Base-by-base conservation (phyloP, 352 stramenopile genomes). In the Phytophthora hybrid region DNA sequence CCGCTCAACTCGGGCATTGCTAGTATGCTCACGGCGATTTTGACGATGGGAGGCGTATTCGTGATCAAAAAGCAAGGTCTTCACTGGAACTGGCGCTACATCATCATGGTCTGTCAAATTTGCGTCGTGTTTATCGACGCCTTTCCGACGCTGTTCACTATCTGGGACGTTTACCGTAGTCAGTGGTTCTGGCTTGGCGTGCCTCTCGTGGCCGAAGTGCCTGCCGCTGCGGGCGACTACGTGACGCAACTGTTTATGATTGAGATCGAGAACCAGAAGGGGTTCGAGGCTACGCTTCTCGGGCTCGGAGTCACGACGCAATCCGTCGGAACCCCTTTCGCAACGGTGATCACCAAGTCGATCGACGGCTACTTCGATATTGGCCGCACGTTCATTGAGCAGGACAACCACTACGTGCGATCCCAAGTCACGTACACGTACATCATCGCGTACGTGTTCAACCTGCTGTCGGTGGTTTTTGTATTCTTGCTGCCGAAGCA, bases 111-210 rank as follows among this genome's bases (percentile, higher is more conserved):
- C 10, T 75, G 64, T 18, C 66, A 86, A 47, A 23, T 88, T 26
- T 52, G 60, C 4, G 78, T 89, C 37, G 77, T 91, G 18, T 37
- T 67, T 16, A 73, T 85, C 56, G 83, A 90, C 46, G 52, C 62
- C 7, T 56, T 80, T 8, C 74, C 80, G 14, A 87, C 74, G 18
- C 70, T 89, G 34, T 49, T 87, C 46, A 90, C 83, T 21, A 84
- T 89, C 61, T 90, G 83, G 83, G 64, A 89, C 57, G 81, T 90
- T 3, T 73, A 82, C 16, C 79, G 82, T 21, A 84, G 73, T 51
- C 83, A 89, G 49, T 90, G 83, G 79, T 87, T 90, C 64, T 90
- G 77, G 78, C 65, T 88, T 6, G 82, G 82, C 23, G 73, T 87
- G 34, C 78, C 82, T 14, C 63, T 90, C 18, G 64, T 87, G 34